These are phyloP conservation scores for Kwoniella europaea DNA, from an alignment of 768 basidiomycete genomes.

Conservation along the genomic window DNA sequence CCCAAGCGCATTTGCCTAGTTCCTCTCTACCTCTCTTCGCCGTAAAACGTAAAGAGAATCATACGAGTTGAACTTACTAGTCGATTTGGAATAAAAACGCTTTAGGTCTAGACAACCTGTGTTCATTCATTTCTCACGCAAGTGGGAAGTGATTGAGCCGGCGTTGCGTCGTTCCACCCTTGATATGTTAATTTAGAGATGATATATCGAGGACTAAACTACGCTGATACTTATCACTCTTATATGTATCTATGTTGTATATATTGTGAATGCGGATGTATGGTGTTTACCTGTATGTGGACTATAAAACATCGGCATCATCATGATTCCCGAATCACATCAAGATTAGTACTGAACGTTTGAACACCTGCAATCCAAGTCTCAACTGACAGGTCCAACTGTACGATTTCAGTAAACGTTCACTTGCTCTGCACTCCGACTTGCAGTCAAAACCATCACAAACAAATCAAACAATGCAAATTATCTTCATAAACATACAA, in stretches of 20 bases:
- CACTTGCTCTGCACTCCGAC: no score
- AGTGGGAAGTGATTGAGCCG: background rate
- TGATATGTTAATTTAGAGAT: slow-evolving; percentile 19
- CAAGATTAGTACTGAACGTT: no score
- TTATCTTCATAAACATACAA: no score
- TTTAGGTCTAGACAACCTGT: slow-evolving; percentile 37
- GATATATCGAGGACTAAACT: slow-evolving; percentile 31
- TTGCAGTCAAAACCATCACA: no score
- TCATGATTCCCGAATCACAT: no score
- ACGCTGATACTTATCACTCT: slow-evolving; percentile 5
- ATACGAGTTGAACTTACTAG: slow-evolving; percentile 27
- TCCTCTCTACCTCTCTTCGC: slow-evolving; percentile 13
- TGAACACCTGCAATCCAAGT: no score
- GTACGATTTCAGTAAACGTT: no score
- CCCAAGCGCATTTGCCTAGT: slow-evolving; percentile 35
- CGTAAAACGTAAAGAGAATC: background rate
- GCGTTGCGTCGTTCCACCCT: slow-evolving; percentile 33
- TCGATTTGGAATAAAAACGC: slow-evolving; percentile 28
- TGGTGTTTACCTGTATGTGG: no score
- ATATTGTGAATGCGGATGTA: background rate
- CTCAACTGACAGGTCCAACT: no score
- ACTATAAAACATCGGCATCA: no score
- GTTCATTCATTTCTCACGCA: background rate
- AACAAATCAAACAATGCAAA: no score
- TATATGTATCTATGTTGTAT: background rate